These are phyloP conservation scores for Paracorniculantispora psalliotae DNA, from an alignment of 2,329 filamentous ascomycete genomes.

Conservation along the genomic window DNA sequence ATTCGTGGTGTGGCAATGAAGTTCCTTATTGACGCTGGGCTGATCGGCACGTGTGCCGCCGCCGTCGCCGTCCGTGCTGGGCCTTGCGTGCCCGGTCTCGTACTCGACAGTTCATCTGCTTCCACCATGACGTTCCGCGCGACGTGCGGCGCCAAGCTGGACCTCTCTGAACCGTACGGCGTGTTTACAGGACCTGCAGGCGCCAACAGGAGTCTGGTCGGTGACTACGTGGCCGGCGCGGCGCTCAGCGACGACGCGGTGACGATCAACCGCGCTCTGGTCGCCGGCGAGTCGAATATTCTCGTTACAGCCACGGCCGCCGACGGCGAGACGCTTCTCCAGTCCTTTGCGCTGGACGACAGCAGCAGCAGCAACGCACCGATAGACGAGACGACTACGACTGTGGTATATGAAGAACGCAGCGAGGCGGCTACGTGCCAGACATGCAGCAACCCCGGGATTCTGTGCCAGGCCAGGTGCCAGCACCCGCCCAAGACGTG, in stretches of 20 bases:
- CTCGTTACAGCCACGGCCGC: not conserved
- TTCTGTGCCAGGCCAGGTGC: not conserved
- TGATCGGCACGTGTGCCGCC: not conserved
- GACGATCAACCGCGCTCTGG: not conserved
- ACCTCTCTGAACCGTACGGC: not conserved
- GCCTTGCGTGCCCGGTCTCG: not conserved
- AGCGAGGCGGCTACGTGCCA: not conserved
- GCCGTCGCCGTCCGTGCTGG: not conserved
- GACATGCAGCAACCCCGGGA: not conserved
- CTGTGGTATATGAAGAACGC: no score
- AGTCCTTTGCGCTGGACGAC: not conserved
- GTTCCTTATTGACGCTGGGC: not conserved
- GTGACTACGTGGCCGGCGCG: not conserved
- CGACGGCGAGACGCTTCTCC: not conserved
- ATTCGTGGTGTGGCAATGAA: not conserved
- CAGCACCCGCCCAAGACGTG: conserved; percentile 4
- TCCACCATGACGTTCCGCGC: not conserved
- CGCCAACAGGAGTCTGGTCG: not conserved
- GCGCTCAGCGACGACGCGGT: not conserved
- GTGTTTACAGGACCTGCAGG: not conserved
- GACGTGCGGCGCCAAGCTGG: not conserved
- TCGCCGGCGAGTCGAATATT: not conserved
- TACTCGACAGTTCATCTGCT: not conserved
- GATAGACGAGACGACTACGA: not conserved
- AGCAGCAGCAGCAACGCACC: not conserved